Conservation (phyloP, 2,329 filamentous ascomycete species). For the Balansia obtecta region DNA sequence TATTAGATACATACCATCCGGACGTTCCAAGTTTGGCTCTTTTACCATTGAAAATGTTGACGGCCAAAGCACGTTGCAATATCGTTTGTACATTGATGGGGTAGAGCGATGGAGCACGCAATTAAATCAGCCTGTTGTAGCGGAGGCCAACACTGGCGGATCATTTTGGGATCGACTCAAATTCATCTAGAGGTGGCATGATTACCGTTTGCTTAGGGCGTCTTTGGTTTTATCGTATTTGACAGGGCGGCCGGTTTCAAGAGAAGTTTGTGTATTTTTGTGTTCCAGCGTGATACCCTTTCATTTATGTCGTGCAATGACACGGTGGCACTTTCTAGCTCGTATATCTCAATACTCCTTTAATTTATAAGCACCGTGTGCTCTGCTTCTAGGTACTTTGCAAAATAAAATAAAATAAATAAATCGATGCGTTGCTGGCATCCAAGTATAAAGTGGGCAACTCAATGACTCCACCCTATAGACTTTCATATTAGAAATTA, state of each 20-base stretch:
- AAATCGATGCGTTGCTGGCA: too few species aligned
- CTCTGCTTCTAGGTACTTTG: background rate
- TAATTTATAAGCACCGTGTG: background rate
- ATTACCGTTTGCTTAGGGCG: background rate
- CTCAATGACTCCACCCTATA: background rate
- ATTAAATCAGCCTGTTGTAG: conserved; percentile 30
- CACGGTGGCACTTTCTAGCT: background rate
- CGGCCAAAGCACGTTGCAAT: conserved; percentile 59
- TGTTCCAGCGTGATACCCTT: conserved; percentile 5
- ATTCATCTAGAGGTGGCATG: conserved; percentile 3
- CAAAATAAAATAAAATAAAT: too few species aligned
- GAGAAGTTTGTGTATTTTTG: background rate
- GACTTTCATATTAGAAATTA: background rate
- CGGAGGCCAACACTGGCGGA: conserved; percentile 16
- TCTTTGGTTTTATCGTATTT: background rate
- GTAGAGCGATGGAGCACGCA: conserved; percentile 61
- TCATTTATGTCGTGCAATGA: background rate
- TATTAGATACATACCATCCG: conserved; percentile 61
- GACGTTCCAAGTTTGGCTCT: conserved; percentile 75
- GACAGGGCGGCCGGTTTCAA: background rate
- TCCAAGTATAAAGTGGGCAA: too few species aligned
- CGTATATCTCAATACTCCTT: background rate
- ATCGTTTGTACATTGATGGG: conserved; percentile 73
- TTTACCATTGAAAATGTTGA: conserved; percentile 58
- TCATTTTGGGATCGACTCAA: conserved; percentile 36